Evolutionary conservation across 768 basidiomycete species (phyloP).

Genomic region (Kwoniella europaea): DNA sequence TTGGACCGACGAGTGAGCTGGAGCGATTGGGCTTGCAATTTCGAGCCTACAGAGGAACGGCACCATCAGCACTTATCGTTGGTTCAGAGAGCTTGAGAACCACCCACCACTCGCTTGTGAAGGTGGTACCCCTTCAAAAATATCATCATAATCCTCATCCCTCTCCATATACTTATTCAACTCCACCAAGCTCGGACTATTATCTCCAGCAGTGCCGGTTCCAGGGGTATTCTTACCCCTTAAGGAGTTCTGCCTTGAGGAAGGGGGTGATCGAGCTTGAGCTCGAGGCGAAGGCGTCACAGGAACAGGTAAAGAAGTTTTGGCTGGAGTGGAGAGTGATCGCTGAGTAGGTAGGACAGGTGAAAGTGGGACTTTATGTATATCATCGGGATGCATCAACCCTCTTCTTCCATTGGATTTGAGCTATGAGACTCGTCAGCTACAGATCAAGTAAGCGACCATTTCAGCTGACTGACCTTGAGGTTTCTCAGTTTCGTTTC

Average conservation of each 20-base stretch:
- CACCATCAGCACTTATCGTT: background rate
- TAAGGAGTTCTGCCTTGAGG: constrained; percentile 42
- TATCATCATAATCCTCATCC: constrained; percentile 93
- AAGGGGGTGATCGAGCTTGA: constrained; percentile 33
- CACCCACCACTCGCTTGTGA: constrained; percentile 60
- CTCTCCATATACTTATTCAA: constrained; percentile 86
- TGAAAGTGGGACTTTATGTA: constrained; percentile 31
- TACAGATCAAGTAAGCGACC: background rate
- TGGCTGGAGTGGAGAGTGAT: constrained; percentile 21
- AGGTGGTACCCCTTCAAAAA: constrained; percentile 66
- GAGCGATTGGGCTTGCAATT: constrained; percentile 64
- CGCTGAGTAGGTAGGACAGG: constrained; percentile 13
- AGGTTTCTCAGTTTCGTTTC: constrained; percentile 82
- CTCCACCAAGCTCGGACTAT: constrained; percentile 52
- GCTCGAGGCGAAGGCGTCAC: constrained; percentile 16
- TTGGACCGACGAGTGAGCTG: constrained; percentile 85
- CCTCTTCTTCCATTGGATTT: constrained; percentile 38
- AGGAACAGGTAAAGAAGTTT: constrained; percentile 29
- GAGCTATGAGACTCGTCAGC: constrained; percentile 26
- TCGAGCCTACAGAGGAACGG: background rate
- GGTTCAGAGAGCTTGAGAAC: background rate
- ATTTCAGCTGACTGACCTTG: constrained; percentile 64
- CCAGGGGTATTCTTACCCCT: constrained; percentile 27
- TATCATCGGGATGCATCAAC: constrained; percentile 49
- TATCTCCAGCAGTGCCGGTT: constrained; percentile 1